Evolutionary conservation across 495 filamentous ascomycete species (phyloP).

Genomic region (Parathielavia hyrcaniae): DNA sequence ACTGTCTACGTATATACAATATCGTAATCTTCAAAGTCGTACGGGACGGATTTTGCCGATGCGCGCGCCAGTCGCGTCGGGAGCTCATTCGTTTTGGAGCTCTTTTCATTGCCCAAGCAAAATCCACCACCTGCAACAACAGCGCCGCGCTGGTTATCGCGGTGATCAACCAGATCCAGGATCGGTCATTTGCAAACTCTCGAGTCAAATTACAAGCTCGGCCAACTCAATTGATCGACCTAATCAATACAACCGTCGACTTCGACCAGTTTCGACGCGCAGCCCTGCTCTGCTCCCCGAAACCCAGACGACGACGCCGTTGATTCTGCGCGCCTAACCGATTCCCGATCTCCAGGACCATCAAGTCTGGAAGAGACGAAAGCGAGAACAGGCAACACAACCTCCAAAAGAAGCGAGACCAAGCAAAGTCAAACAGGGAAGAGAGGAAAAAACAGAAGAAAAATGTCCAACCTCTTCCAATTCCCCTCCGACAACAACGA

Average conservation of each 20-base stretch:
- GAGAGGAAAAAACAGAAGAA: background rate
- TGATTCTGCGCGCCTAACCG: too few relatives aligned
- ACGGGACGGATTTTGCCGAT: slow-evolving; percentile 19
- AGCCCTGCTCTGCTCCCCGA: background rate
- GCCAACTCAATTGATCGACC: background rate
- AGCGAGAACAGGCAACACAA: background rate
- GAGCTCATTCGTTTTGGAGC: slow-evolving; percentile 10
- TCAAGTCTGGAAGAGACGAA: background rate
- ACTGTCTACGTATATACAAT: too few relatives aligned
- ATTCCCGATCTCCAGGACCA: too few relatives aligned
- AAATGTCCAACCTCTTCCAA: slow-evolving; percentile 8
- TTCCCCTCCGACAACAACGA: background rate
- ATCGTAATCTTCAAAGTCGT: too few relatives aligned
- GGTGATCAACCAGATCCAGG: background rate
- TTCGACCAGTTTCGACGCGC: background rate
- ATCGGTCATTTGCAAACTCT: background rate
- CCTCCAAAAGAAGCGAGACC: background rate
- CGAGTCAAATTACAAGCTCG: background rate
- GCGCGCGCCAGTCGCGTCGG: slow-evolving; percentile 26
- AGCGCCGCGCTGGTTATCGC: background rate
- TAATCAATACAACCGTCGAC: background rate
- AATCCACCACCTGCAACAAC: slow-evolving; percentile 3
- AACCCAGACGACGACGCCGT: background rate
- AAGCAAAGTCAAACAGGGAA: too few relatives aligned
- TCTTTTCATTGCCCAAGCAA: slow-evolving; percentile 1